Conservation (phyloP, 768 basidiomycete species). For the Galerina marginata region DNA sequence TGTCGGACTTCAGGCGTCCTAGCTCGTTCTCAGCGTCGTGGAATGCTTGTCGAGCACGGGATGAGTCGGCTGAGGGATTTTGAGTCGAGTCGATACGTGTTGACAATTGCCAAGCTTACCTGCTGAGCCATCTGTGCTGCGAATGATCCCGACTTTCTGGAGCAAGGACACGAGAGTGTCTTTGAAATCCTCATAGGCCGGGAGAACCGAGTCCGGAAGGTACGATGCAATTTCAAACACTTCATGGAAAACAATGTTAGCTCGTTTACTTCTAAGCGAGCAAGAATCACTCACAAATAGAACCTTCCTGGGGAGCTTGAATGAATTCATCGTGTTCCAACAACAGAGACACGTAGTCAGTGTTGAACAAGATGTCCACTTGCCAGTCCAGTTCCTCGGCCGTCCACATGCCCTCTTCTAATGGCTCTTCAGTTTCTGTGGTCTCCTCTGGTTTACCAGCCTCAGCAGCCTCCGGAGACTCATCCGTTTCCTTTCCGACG, state of each 20-base stretch:
- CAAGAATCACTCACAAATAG: slow-evolving; percentile 53
- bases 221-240: slow-evolving; percentile 84
- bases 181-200: slow-evolving; percentile 73
- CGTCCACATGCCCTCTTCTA: slow-evolving; percentile 67
- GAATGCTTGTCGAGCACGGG: slow-evolving; percentile 65
- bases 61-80: slow-evolving; percentile 49
- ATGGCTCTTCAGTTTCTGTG: slow-evolving; percentile 45
- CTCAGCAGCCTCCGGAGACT: slow-evolving; percentile 24
- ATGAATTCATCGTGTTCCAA: slow-evolving; percentile 79
- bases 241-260: slow-evolving; percentile 34
- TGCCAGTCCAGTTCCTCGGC: slow-evolving; percentile 61
- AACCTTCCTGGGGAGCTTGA: slow-evolving; percentile 49
- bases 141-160: slow-evolving; percentile 63
- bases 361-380: slow-evolving; percentile 58
- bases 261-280: background rate
- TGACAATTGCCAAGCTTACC: slow-evolving; percentile 34
- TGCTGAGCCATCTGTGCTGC: slow-evolving; percentile 40
- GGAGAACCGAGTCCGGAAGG: slow-evolving; percentile 81
- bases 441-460: slow-evolving; percentile 35
- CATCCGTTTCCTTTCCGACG: slow-evolving; percentile 49
- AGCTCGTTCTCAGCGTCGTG: slow-evolving; percentile 68
- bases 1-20: slow-evolving; percentile 54
- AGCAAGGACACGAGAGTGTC: slow-evolving; percentile 67
- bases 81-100: background rate
- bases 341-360: slow-evolving; percentile 77